Conservation (phyloP, 2,329 filamentous ascomycete species). For the Lachnellula suecica region DNA sequence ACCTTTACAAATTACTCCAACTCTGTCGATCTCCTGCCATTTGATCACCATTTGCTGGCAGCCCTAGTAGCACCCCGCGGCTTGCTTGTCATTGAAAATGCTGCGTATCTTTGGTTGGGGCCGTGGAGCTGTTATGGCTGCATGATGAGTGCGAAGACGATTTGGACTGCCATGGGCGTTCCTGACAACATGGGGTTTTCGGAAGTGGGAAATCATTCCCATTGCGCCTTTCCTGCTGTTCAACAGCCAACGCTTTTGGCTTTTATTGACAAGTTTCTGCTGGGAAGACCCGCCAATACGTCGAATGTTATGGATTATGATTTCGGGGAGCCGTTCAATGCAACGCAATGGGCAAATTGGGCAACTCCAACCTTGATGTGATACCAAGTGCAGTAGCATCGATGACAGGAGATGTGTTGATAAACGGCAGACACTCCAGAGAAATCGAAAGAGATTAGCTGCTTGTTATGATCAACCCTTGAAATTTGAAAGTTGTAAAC, state of each 20-base stretch:
- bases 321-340: not conserved
- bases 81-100: constrained; percentile 53
- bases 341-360: not conserved
- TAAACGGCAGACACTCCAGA: too few relatives aligned
- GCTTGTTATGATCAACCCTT: too few relatives aligned
- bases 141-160: constrained; percentile 50
- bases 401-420: too few relatives aligned
- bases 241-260: constrained; percentile 46
- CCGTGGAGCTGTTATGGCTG: constrained; percentile 51
- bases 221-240: constrained; percentile 46
- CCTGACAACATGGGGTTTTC: constrained; percentile 50
- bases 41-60: constrained; percentile 57
- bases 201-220: constrained; percentile 44
- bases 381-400: too few relatives aligned
- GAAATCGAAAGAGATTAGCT: too few relatives aligned
- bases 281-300: not conserved
- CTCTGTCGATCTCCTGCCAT: constrained; percentile 46
- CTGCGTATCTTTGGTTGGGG: constrained; percentile 47
- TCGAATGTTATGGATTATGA: not conserved
- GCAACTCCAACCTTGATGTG: not conserved
- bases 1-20: constrained; percentile 40
- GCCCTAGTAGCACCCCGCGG: constrained; percentile 48
- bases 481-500: too few relatives aligned
- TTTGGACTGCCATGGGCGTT: constrained; percentile 53
- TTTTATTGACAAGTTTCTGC: constrained; percentile 45